Conservation (phyloP, 1,284 basidiomycete species). For the Sphagnurus paluster region DNA sequence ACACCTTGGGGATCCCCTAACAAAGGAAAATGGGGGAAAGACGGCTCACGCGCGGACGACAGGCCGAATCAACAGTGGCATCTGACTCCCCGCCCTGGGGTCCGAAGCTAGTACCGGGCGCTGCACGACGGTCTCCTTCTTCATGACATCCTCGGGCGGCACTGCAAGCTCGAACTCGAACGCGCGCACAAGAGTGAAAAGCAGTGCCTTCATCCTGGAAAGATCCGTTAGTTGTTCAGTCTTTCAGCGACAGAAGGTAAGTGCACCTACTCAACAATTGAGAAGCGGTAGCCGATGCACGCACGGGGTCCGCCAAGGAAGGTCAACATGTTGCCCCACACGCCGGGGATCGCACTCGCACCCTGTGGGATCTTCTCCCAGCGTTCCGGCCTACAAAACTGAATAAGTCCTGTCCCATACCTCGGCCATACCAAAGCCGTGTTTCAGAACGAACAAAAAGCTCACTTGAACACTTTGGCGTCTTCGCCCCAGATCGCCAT, state of each 20-base stretch:
- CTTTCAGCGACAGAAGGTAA: conserved; percentile 2
- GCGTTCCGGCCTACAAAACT: conserved; percentile 50
- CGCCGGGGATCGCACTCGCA: conserved; percentile 49
- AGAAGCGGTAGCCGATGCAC: conserved; percentile 73
- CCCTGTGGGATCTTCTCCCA: conserved; percentile 53
- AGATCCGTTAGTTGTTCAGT: not conserved
- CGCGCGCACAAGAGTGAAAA: conserved; percentile 55
- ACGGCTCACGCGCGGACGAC: conserved; percentile 1
- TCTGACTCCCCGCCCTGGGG: conserved; percentile 25
- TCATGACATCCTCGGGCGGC: conserved; percentile 39
- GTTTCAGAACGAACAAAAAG: not conserved
- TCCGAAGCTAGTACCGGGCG: conserved; percentile 41
- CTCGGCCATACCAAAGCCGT: no score
- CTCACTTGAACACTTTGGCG: conserved; percentile 34
- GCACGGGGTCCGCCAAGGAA: conserved; percentile 63
- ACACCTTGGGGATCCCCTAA: no score
- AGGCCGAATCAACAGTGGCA: conserved; percentile 33
- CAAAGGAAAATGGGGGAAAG: not conserved
- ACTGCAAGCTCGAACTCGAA: conserved; percentile 59
- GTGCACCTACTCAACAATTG: conserved; percentile 62
- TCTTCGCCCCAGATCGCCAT: conserved; percentile 58
- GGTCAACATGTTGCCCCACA: conserved; percentile 59
- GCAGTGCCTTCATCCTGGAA: conserved; percentile 53
- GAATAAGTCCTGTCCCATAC: no score
- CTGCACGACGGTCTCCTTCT: conserved; percentile 36